Evolutionary conservation across 1,284 basidiomycete genomes (phyloP).

Genomic region (Tylopilus sp.): DNA sequence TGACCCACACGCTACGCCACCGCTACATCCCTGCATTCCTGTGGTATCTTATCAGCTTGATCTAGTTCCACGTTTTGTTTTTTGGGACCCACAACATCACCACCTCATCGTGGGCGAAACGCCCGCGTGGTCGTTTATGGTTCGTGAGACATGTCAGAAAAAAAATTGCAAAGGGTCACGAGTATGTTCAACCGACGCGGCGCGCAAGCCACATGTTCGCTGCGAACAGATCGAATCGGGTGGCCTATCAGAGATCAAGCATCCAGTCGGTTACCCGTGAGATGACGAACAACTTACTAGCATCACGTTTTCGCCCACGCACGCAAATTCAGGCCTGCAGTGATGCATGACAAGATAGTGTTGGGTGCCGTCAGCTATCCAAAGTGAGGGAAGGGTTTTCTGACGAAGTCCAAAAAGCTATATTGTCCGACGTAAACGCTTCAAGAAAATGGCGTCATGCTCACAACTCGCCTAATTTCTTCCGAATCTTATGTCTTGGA

Average conservation of each 20-base stretch:
- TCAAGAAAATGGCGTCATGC: conserved; percentile 1
- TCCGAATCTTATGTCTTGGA: conserved; percentile 3
- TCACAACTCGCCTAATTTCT: conserved; percentile 1
- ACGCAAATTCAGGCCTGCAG: neutral
- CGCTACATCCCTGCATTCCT: conserved; percentile 14
- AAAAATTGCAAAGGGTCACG: neutral
- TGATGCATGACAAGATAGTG: conserved; percentile 1
- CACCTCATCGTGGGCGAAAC: neutral
- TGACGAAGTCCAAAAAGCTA: conserved; percentile 15
- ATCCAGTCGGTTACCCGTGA: neutral
- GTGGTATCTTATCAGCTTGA: neutral
- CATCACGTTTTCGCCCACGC: neutral
- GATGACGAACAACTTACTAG: neutral
- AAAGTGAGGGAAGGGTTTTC: conserved; percentile 2
- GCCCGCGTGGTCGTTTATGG: conserved; percentile 5
- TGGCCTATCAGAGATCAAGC: conserved; percentile 6
- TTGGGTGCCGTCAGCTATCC: conserved; percentile 10
- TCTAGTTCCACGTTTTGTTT: conserved; percentile 2
- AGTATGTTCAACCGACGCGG: neutral
- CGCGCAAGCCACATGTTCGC: neutral
- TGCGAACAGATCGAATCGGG: conserved; percentile 4
- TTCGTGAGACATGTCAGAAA: conserved; percentile 2
- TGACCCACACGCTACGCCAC: conserved; percentile 20
- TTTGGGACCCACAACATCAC: conserved; percentile 23
- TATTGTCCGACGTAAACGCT: conserved; percentile 24